Evolutionary conservation across 2,329 filamentous ascomycete genomes (phyloP).

Genomic region (Fusarium veterinarium): DNA sequence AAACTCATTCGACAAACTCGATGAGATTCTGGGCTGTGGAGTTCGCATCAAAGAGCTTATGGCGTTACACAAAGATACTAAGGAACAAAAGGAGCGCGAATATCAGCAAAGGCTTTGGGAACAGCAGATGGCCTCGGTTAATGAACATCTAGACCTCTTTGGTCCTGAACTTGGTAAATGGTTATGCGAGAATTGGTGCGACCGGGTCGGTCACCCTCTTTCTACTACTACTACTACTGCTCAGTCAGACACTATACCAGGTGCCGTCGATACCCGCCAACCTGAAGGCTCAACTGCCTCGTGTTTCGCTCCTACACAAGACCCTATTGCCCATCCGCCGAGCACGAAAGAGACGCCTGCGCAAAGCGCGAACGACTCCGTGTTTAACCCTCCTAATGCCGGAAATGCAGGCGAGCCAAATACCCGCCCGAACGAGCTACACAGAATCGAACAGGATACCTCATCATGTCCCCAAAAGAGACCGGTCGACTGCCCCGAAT

Average conservation of each 20-base stretch:
- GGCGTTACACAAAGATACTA: background rate
- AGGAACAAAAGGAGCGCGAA: background rate
- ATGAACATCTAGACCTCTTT: background rate
- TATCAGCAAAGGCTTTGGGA: background rate
- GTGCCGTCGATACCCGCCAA: background rate
- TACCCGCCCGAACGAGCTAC: accelerated
- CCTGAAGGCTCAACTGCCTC: accelerated
- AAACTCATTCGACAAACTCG: background rate
- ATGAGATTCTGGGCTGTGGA: background rate
- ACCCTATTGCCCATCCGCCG: background rate
- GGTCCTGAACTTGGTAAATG: background rate
- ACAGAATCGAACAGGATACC: background rate
- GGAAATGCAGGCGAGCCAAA: background rate
- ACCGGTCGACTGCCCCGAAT: background rate
- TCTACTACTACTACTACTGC: background rate
- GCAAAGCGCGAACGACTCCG: background rate
- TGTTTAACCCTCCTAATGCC: background rate
- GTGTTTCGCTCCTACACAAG: accelerated
- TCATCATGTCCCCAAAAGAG: accelerated
- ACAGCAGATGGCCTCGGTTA: accelerated
- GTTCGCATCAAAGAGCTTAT: background rate
- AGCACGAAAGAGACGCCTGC: background rate
- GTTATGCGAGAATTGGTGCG: background rate
- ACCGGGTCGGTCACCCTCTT: background rate
- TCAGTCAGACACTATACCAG: background rate